Evolutionary conservation across 495 filamentous ascomycete species (phyloP).

Genomic region (Penicillium odoratum): DNA sequence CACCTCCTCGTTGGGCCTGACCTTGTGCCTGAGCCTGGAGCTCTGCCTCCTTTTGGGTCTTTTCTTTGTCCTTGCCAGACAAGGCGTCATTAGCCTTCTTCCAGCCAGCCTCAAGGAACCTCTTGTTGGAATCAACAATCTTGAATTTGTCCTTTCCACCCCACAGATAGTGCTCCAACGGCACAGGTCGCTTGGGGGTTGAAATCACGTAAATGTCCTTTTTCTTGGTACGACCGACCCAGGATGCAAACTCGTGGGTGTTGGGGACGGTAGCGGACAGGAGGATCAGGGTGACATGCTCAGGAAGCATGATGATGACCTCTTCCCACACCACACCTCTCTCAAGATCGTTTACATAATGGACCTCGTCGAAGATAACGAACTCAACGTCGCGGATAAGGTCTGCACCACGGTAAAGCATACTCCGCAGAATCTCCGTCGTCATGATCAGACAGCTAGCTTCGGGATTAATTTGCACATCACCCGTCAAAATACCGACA

Average conservation of each 20-base stretch:
- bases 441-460: slow-evolving; percentile 99
- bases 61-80: slow-evolving; percentile 77
- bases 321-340: slow-evolving; percentile 99
- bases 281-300: slow-evolving; percentile 92
- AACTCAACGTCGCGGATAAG: slow-evolving; percentile 97
- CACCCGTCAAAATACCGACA: slow-evolving; percentile 94
- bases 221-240: slow-evolving; percentile 97
- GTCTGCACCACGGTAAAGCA: slow-evolving; percentile 96
- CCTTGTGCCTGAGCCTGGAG: slow-evolving; percentile 33
- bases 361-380: slow-evolving; percentile 98
- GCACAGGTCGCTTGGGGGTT: slow-evolving; percentile 91
- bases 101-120: slow-evolving; percentile 87
- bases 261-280: slow-evolving; percentile 97
- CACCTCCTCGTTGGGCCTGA: slow-evolving; percentile 54
- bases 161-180: slow-evolving; percentile 95
- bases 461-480: slow-evolving; percentile 97
- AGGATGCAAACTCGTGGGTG: slow-evolving; percentile 95
- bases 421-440: slow-evolving; percentile 95
- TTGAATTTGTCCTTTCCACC: slow-evolving; percentile 87
- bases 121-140: slow-evolving; percentile 90
- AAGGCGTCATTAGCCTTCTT: slow-evolving; percentile 87
- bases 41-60: slow-evolving; percentile 53
- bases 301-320: slow-evolving; percentile 98
- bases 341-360: slow-evolving; percentile 98
- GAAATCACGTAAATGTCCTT: slow-evolving; percentile 99